These are phyloP conservation scores for Dipodascus albidus DNA, from an alignment of 805 yeast species.

Conservation along the genomic window DNA sequence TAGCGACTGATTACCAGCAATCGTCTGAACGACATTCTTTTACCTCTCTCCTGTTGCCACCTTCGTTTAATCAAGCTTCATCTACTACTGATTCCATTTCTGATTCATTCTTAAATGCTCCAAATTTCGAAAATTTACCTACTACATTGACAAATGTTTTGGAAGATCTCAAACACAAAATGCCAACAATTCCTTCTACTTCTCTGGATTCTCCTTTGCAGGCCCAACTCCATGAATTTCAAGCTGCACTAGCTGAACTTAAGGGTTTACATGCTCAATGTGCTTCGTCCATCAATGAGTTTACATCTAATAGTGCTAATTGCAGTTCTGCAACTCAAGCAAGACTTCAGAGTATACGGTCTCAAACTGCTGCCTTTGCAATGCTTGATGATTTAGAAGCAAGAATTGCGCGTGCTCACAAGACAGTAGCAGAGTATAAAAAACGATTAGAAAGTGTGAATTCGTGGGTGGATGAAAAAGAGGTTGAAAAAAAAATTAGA, in stretches of 20 bases:
- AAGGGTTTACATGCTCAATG: background rate
- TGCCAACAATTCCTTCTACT: background rate
- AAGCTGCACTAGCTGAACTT: background rate
- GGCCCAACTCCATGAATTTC: background rate
- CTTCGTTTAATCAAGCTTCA: background rate
- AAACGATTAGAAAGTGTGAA: background rate
- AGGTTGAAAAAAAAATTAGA: background rate
- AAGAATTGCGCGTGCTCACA: background rate
- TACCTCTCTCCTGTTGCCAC: background rate
- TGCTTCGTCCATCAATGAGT: background rate
- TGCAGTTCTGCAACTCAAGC: background rate
- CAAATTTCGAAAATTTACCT: background rate
- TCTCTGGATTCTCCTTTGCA: background rate
- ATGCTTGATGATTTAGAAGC: background rate
- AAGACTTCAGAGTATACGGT: background rate
- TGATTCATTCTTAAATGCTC: background rate
- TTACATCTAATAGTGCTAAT: background rate
- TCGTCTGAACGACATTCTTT: background rate
- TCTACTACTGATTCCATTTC: background rate
- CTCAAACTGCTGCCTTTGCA: background rate
- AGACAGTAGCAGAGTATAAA: background rate
- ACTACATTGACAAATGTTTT: background rate
- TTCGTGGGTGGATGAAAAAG: background rate
- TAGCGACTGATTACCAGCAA: background rate
- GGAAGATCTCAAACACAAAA: background rate